Evolutionary conservation across 2,329 filamentous ascomycete genomes (phyloP), one percentile per base, ranked within the genome.

Genomic region (Ophiobolus disseminans): DNA sequence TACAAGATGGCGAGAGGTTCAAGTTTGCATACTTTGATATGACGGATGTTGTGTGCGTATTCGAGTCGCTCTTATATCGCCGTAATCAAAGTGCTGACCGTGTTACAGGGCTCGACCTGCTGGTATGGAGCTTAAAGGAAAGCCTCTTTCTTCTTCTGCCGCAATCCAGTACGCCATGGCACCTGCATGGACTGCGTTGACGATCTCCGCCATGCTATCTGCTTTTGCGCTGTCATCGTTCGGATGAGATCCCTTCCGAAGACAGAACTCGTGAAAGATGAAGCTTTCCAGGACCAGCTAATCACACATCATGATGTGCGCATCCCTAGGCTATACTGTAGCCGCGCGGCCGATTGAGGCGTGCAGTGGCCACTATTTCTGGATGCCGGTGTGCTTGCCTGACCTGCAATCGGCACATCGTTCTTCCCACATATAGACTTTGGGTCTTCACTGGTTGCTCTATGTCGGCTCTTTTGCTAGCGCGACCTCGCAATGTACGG

Each of bases 1-100:
- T 72, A 5, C 66, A 68, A 48, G 63, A 69, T 42, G 68, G 69
- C 7, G 63, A 67, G 32, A 50, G 58, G 9, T 57, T 48, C 35
- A 65, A 60, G 38, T 67, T 57, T 48, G 66, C 63, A 2, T 70
- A 53, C 46, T 70, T 65, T 32, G 62, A 68, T 31, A 59, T 53
- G 22, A 25, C 52, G 7, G 69, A 72, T 48, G 68, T 70, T 0
- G 40, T 65, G 63, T 69, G 48, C 50, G 62, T 67, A 22, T 35
- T 14, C 28, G 13, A 3, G 34, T 38, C 25, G 7, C 2, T n/a
- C n/a, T 30, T 13, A 8, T 39, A 1, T 20, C 17, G 16, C 4
- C 13, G 9, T 17, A 20, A 11, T 9, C 16, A 14, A 17, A 22
- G 46, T 59, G 35, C 43, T 46, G 25, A 46, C 21, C 10, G 10